Conservation (phyloP, 352 stramenopile species). For the Phytopythium cucurbitacearum region DNA sequence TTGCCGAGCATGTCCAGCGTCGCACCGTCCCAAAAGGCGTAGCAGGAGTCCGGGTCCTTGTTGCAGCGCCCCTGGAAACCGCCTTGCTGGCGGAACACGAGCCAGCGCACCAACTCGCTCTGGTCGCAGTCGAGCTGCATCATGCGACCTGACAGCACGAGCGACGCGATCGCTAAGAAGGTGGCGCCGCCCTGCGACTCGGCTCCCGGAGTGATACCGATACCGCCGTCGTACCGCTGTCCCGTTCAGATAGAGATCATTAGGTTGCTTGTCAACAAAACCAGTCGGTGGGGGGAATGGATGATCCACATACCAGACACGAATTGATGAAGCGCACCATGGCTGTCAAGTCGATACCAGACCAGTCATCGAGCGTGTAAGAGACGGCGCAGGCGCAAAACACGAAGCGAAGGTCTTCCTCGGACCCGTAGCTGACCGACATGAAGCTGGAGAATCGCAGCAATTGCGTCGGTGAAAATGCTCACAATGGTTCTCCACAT, state of each 20-base stretch:
- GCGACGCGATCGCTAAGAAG: constrained; percentile 69
- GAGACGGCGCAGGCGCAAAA: constrained; percentile 88
- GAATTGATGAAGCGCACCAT: constrained; percentile 82
- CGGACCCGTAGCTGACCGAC: constrained; percentile 59
- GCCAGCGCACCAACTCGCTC: constrained; percentile 71
- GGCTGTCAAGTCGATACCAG: constrained; percentile 51
- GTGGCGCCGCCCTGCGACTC: constrained; percentile 76
- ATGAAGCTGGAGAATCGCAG: constrained; percentile 43
- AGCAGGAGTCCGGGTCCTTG: constrained; percentile 89
- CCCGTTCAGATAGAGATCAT: no score
- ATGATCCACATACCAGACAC: constrained; percentile 50
- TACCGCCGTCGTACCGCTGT: constrained; percentile 80
- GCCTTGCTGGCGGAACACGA: constrained; percentile 75
- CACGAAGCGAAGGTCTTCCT: constrained; percentile 88
- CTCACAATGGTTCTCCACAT: neutral
- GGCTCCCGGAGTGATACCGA: constrained; percentile 54
- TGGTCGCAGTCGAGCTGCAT: constrained; percentile 67
- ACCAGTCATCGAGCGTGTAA: constrained; percentile 84
- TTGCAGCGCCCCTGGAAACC: constrained; percentile 91
- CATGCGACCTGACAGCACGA: constrained; percentile 61
- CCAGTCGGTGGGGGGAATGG: constrained; percentile 5
- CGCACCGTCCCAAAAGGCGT: constrained; percentile 92
- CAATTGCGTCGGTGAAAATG: neutral
- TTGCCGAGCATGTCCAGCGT: constrained; percentile 77
- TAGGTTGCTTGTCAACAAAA: constrained; percentile 1